Evolutionary conservation across 2,329 filamentous ascomycete species (phyloP).

Genomic region (Apiospora pterosperma): DNA sequence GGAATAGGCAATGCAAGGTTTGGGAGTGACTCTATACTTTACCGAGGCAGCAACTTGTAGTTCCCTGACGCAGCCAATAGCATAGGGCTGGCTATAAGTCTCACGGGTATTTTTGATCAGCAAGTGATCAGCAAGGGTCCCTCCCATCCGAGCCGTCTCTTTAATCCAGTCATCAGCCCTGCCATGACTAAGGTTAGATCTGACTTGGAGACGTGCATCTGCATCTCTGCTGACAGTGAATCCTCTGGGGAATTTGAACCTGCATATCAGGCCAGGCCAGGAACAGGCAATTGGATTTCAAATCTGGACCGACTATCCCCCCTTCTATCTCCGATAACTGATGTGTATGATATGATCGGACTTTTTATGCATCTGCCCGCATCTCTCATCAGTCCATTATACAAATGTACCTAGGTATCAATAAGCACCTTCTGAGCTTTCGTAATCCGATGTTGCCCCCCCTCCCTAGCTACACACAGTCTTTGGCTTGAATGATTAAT

Average conservation of each 20-base stretch:
- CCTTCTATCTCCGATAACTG: neutral
- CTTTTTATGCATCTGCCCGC: neutral
- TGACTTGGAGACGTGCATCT: neutral
- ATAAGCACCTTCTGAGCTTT: neutral
- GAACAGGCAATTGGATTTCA: neutral
- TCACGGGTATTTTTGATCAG: neutral
- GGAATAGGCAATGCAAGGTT: neutral
- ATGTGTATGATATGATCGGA: neutral
- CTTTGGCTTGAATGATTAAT: neutral
- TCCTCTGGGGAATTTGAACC: neutral
- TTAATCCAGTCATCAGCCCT: neutral
- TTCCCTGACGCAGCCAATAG: neutral
- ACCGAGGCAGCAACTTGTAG: neutral
- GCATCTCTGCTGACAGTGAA: neutral
- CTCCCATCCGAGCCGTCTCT: too few species aligned
- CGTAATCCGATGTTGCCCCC: neutral
- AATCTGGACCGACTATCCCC: neutral
- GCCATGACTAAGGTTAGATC: neutral
- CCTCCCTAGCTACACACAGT: too few species aligned
- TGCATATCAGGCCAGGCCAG: neutral
- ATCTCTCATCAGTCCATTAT: neutral
- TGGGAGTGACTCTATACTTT: neutral
- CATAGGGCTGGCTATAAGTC: neutral
- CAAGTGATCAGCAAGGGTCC: neutral
- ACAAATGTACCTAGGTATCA: too few species aligned